Evolutionary conservation across 164 flowering plant species (phyloP).

Genomic region (Tetrastigma voinierianum): DNA sequence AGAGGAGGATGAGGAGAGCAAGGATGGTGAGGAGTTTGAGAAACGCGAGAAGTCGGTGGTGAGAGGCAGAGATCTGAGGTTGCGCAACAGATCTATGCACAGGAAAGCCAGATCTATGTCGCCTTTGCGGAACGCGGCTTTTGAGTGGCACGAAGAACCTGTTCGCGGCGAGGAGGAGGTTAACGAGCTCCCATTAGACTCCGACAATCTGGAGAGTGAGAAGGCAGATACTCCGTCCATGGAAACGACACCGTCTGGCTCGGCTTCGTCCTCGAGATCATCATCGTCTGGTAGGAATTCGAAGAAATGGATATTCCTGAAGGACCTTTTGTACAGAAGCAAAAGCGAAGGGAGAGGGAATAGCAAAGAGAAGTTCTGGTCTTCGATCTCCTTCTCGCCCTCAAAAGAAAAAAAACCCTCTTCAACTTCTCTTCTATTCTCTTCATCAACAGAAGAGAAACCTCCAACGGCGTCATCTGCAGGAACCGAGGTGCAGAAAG

Average conservation of each 20-base stretch:
- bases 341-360: constrained; percentile 52
- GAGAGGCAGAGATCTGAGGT: constrained; percentile 56
- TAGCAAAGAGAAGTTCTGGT: constrained; percentile 35
- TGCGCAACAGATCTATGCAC: constrained; percentile 42
- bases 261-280: constrained; percentile 43
- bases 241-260: constrained; percentile 32
- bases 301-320: constrained; percentile 39
- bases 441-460: not conserved
- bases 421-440: not conserved
- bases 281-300: constrained; percentile 38
- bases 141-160: constrained; percentile 35
- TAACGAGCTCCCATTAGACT: constrained; percentile 7
- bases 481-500: not conserved
- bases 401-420: constrained; percentile 5
- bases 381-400: constrained; percentile 16
- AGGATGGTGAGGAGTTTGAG: constrained; percentile 12
- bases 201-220: constrained; percentile 8
- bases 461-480: not conserved
- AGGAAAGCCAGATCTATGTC: constrained; percentile 64
- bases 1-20: constrained; percentile 30
- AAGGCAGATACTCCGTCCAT: constrained; percentile 19
- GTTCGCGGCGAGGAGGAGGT: constrained; percentile 1
- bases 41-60: constrained; percentile 5
- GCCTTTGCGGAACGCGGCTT: constrained; percentile 33
- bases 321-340: constrained; percentile 48